Base-by-base conservation (phyloP, 345 rosid genomes). In the Pistacia integerrima region DNA sequence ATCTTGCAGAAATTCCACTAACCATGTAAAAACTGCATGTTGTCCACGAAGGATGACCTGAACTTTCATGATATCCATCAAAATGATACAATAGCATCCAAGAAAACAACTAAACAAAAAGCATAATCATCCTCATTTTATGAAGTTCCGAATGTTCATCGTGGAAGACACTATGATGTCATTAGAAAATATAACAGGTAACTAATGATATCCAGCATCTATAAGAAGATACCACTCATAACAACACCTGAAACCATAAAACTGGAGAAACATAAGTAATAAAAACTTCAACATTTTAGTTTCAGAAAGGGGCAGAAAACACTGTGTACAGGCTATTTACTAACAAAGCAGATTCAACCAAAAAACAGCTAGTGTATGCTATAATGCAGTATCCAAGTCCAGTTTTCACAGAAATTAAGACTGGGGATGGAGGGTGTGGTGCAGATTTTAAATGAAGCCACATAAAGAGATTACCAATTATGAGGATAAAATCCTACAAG, bases 211-310 rank as follows among this genome's bases (percentile, higher is more conserved):
- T 6, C 8, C 28, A 49, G 57, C 46, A 48, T 30, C 18, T 36
- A 46, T 28, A 63, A 72, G 65, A 57, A 59, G 66, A 49, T 73
- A 28, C 49, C 56, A 52, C 33, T 61, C 41, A 49, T 63, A 18
- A 73, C 41, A 57, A 48, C 8, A 41, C 6, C 69, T 28, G n/a
- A 49, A 64, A 33, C 4, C 10, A 52, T 30, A 13, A 60, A 60
- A 35, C 9, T 11, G 28, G 35, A 51, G 46, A 5, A 51, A 52
- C 18, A 38, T 64, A 35, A 74, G 14, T 1, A 20, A 56, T 1
- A 33, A 70, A 60, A 49, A 35, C 3, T 63, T 51, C 68, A 52
- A 8, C 33, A 18, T 56, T 14, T 52, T 49, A 74, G 35, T 54
- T 30, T 52, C 14, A 35, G 57, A 14, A n/a, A 46, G 67, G 46